Percentiles rank a stretch among this genome's conserved stretches.
phyloP scores from a whole-genome alignment of 129 eudicot genomes.

The Calendula officinalis region DNA sequence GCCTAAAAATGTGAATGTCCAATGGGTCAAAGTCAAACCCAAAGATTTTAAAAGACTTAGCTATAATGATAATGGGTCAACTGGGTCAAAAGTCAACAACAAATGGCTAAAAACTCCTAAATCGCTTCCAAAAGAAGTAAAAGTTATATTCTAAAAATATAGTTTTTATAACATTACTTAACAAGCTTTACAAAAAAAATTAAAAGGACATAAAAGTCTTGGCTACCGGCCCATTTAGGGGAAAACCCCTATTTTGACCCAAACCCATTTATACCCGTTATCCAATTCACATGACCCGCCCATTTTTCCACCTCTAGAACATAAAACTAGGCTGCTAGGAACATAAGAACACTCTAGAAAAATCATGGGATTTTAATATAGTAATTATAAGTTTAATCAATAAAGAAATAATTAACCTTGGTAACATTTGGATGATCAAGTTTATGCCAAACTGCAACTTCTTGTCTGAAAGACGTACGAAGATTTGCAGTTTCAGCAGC shows the following conservation, averaged over 20 bases:
- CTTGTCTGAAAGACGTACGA: slow-evolving; percentile 57
- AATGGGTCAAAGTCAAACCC: neutral
- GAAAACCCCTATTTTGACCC: neutral
- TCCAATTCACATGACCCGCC: neutral
- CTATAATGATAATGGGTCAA: too few relatives aligned
- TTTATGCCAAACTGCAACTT: slow-evolving; percentile 77
- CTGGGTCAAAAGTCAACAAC: neutral
- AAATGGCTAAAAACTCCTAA: neutral
- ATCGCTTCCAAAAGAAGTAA: neutral
- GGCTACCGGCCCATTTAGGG: neutral
- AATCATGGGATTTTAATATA: neutral
- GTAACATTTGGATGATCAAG: slow-evolving; percentile 84
- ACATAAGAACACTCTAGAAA: neutral
- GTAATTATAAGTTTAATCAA: neutral
- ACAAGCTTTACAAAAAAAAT: too few relatives aligned
- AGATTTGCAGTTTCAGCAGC: slow-evolving; percentile 54
- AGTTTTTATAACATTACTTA: too few relatives aligned
- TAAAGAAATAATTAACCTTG: slow-evolving; percentile 38
- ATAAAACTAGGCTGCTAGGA: neutral
- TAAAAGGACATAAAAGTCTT: too few relatives aligned
- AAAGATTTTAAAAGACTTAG: too few relatives aligned
- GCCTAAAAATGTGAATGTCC: neutral
- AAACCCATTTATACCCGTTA: neutral
- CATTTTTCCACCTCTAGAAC: neutral
- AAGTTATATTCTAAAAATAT: too few relatives aligned